Conservation (phyloP, 768 basidiomycete species). For the Trametopsis cervina region DNA sequence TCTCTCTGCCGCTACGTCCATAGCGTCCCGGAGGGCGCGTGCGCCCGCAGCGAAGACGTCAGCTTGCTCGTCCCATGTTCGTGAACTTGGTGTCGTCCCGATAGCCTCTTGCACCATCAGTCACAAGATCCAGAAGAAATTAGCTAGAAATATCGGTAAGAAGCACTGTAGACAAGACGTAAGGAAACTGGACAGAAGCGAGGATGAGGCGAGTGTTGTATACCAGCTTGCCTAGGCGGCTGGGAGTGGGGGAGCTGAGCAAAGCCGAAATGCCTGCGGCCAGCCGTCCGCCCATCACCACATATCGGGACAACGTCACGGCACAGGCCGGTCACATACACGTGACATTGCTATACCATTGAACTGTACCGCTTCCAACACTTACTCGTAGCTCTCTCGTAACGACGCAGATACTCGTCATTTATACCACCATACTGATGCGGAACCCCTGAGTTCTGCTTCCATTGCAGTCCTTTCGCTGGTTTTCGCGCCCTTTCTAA, state of each 20-base stretch:
- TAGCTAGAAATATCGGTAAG: background rate
- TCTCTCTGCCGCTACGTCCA: background rate
- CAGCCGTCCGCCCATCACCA: background rate
- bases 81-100: background rate
- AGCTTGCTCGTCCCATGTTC: background rate
- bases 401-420: no score
- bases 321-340: no score
- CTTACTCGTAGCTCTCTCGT: no score
- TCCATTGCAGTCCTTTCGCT: no score
- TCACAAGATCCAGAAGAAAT: background rate
- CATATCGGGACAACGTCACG: no score
- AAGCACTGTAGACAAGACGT: background rate
- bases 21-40: background rate
- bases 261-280: background rate
- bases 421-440: no score
- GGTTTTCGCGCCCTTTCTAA: no score
- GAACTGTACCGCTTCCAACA: no score
- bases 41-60: background rate
- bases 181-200: background rate
- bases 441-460: no score
- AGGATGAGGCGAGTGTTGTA: background rate
- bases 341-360: no score
- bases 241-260: background rate
- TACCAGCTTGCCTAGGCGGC: background rate
- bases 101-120: background rate